Evolutionary conservation across 179 eudicot genomes (phyloP).

Genomic region (Camellia oleifera): DNA sequence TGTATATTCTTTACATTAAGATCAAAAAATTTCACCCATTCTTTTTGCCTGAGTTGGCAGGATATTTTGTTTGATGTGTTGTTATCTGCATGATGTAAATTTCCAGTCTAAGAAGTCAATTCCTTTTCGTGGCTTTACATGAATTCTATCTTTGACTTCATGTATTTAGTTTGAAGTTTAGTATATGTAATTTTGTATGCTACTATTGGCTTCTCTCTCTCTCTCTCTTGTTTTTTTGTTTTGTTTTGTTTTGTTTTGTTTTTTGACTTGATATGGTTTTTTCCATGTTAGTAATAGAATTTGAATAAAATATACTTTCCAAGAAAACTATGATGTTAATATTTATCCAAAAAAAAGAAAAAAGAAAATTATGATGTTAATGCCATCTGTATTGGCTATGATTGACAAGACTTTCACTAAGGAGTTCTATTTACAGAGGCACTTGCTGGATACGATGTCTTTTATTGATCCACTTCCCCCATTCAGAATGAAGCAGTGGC

Average conservation of each 20-base stretch:
- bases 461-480: conserved; percentile 82
- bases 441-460: conserved; percentile 78
- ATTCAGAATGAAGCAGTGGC: conserved; percentile 84
- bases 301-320: background rate
- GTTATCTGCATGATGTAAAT: background rate
- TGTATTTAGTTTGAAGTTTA: background rate
- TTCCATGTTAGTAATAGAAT: background rate
- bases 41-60: background rate
- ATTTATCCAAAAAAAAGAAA: too few relatives aligned
- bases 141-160: conserved; percentile 2
- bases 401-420: background rate
- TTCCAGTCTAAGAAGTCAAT: background rate
- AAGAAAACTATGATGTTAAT: background rate
- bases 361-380: background rate
- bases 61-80: background rate
- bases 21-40: background rate
- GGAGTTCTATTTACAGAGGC: conserved; percentile 36
- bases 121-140: background rate
- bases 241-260: background rate
- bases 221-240: background rate
- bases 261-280: background rate
- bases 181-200: too few relatives aligned
- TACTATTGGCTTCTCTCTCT: background rate
- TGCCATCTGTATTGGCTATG: background rate
- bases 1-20: background rate